These are phyloP conservation scores for Dipodascus albidus DNA, from an alignment of 805 yeast species.

Conservation along the genomic window DNA sequence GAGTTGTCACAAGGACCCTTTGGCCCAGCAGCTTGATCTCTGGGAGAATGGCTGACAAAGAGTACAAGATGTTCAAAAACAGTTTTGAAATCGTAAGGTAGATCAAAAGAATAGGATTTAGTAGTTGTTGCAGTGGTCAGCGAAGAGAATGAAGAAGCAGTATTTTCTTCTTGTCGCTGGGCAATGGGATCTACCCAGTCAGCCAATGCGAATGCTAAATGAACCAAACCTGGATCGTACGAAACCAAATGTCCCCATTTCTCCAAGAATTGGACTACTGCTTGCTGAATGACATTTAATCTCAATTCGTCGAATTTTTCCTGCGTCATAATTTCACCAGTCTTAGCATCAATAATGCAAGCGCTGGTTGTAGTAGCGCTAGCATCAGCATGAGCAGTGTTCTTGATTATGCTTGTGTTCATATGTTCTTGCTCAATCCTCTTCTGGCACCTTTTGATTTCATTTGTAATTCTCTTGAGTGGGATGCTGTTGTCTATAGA, in stretches of 20 bases:
- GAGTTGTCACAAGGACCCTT: constrained; percentile 27
- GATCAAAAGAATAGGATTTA: neutral
- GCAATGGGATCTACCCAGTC: constrained; percentile 72
- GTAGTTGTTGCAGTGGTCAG: constrained; percentile 7
- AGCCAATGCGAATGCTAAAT: constrained; percentile 81
- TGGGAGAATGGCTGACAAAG: constrained; percentile 66
- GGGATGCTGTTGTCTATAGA: constrained; percentile 16
- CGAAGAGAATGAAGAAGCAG: constrained; percentile 6
- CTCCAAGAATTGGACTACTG: constrained; percentile 50
- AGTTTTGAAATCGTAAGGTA: constrained; percentile 30
- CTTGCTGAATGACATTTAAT: constrained; percentile 33
- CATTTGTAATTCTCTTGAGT: constrained; percentile 22
- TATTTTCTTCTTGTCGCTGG: constrained; percentile 4
- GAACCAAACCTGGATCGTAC: constrained; percentile 72
- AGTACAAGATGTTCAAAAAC: constrained; percentile 65
- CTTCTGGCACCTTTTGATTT: constrained; percentile 19
- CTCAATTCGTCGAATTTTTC: constrained; percentile 11
- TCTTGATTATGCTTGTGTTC: neutral
- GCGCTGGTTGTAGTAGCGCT: neutral
- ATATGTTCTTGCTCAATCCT: constrained; percentile 6
- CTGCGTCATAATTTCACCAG: constrained; percentile 1
- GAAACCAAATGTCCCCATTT: constrained; percentile 74
- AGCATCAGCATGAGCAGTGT: neutral
- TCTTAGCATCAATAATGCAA: constrained; percentile 3
- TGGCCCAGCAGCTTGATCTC: constrained; percentile 28